Percentiles rank a stretch among this genome's conserved stretches.
Evolutionary conservation across 1,139 yeast species (phyloP).

Genomic region (Wickerhamomyces sp.): DNA sequence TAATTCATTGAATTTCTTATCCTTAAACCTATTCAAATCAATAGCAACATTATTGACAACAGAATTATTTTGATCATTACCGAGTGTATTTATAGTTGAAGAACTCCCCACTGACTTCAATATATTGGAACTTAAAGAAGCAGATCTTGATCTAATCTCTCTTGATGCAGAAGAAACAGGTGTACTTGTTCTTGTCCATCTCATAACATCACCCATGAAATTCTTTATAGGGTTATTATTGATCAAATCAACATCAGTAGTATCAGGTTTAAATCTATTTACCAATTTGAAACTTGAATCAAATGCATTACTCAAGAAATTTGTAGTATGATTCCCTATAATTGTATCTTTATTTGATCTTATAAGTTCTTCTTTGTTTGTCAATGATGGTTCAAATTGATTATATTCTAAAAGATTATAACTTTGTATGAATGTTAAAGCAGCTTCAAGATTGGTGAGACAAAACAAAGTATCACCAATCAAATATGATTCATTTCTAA

Average conservation of each 20-base stretch:
- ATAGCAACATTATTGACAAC: neutral
- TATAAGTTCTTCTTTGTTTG: conserved; percentile 9
- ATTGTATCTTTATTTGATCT: conserved; percentile 3
- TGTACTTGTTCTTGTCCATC: conserved; percentile 16
- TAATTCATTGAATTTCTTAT: conserved; percentile 26
- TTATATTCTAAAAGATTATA: conserved; percentile 3
- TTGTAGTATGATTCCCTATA: conserved; percentile 3
- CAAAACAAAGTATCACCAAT: conserved; percentile 53
- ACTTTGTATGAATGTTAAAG: conserved; percentile 46
- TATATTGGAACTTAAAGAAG: neutral
- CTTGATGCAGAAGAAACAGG: conserved; percentile 1
- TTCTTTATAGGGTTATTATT: conserved; percentile 18
- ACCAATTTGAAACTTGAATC: conserved; percentile 12
- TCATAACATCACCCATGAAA: conserved; percentile 19
- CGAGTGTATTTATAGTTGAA: neutral
- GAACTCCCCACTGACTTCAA: conserved; percentile 1
- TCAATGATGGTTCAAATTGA: conserved; percentile 1
- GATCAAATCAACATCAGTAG: neutral
- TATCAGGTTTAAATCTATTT: conserved; percentile 1
- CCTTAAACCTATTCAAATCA: conserved; percentile 18
- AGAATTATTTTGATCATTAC: neutral
- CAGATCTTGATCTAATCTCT: neutral
- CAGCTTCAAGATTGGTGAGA: conserved; percentile 61
- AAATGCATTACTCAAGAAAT: conserved; percentile 5
- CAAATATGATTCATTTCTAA: conserved; percentile 42